Conservation (phyloP, 2,329 filamentous ascomycete genomes). For the Boeremia lycopersici region DNA sequence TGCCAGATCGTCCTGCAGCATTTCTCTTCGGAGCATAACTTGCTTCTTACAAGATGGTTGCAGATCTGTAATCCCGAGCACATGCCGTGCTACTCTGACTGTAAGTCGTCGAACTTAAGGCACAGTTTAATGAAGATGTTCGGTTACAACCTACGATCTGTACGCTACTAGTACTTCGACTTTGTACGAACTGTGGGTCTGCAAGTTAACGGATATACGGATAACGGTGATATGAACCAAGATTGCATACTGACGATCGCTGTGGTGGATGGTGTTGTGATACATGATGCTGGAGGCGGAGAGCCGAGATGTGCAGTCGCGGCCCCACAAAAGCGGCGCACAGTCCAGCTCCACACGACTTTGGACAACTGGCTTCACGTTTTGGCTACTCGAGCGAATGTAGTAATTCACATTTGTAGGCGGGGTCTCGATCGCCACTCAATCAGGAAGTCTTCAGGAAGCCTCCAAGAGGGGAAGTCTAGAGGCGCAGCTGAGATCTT, state of each 20-base stretch:
- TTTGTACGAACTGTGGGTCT: neutral
- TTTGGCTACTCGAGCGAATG: neutral
- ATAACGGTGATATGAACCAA: slow-evolving; percentile 11
- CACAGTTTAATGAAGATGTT: neutral
- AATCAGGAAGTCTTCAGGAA: neutral
- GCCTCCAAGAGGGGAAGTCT: neutral
- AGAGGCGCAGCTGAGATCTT: slow-evolving; percentile 10
- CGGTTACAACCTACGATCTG: neutral
- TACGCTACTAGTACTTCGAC: neutral
- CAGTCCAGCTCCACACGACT: neutral
- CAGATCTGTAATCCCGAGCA: slow-evolving; percentile 1
- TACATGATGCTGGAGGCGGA: slow-evolving; percentile 13
- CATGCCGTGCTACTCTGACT: slow-evolving; percentile 1
- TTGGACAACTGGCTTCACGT: neutral
- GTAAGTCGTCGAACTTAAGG: neutral
- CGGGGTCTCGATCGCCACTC: neutral
- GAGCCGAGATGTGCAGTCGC: slow-evolving; percentile 13
- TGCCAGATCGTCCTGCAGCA: slow-evolving; percentile 8
- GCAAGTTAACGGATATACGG: neutral
- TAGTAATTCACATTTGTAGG: neutral
- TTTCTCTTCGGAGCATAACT: neutral
- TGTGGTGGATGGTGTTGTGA: slow-evolving; percentile 6
- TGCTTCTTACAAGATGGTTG: slow-evolving; percentile 1
- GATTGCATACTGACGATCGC: neutral
- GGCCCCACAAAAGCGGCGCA: slow-evolving; percentile 12